A percentile compares a stretch with the other conserved stretches of the same genome.
phyloP scores from a whole-genome alignment of 495 filamentous ascomycete species.

The Terfezia boudieri region DNA sequence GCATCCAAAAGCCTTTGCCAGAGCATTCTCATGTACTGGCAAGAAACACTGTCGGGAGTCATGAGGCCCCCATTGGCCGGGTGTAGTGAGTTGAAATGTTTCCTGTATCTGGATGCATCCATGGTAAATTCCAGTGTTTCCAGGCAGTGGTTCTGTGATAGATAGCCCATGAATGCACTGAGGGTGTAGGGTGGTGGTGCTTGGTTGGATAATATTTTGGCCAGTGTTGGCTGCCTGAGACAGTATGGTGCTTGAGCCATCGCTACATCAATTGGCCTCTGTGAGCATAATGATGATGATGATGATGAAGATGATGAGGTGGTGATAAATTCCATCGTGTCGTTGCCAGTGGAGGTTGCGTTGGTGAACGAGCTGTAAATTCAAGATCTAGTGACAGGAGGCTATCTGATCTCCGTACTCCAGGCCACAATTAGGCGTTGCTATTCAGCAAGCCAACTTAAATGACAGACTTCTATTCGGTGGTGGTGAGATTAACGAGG shows the following conservation, averaged over 20 bases:
- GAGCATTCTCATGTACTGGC: constrained; percentile 50
- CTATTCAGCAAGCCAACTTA: too few species aligned
- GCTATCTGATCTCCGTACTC: too few species aligned
- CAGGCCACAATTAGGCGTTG: too few species aligned
- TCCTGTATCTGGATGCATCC: constrained; percentile 75
- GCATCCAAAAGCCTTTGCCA: constrained; percentile 44
- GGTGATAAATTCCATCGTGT: too few species aligned
- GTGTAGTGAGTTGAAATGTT: constrained; percentile 39
- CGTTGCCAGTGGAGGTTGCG: too few species aligned
- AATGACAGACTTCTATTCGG: too few species aligned
- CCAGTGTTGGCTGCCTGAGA: constrained; percentile 55
- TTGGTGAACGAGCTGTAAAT: too few species aligned
- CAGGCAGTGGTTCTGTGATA: constrained; percentile 92
- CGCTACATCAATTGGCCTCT: too few species aligned
- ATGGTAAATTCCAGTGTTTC: constrained; percentile 96
- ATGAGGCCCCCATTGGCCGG: constrained; percentile 22
- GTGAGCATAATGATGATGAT: too few species aligned
- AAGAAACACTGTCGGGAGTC: constrained; percentile 31
- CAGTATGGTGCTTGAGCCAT: constrained; percentile 35
- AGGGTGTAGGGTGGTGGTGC: constrained; percentile 83
- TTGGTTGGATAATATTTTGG: constrained; percentile 69
- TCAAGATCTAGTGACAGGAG: too few species aligned
- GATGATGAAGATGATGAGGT: too few species aligned
- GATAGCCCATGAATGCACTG: constrained; percentile 84
- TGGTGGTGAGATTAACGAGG: too few species aligned